These are phyloP conservation scores for Aspergillus tamarii DNA, from an alignment of 2,329 filamentous ascomycete genomes.

Conservation along the genomic window DNA sequence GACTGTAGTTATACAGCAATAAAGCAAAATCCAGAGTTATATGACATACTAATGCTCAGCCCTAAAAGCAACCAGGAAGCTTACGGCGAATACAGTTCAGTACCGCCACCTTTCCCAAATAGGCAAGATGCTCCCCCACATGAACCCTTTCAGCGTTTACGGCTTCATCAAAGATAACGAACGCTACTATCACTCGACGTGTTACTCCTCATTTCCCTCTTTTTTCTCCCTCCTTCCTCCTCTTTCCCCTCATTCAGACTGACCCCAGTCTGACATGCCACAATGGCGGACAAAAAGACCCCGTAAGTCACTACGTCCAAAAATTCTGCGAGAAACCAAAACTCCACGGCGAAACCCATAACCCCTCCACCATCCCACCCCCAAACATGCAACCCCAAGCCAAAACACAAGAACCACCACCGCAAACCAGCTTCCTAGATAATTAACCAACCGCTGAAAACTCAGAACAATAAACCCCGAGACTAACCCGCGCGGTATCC, in stretches of 20 bases:
- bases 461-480: slow-evolving; percentile 30
- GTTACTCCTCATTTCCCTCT: background rate
- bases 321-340: background rate
- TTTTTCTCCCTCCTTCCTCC: background rate
- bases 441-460: slow-evolving; percentile 18
- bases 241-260: background rate
- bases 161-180: slow-evolving; percentile 1
- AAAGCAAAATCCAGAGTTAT: background rate
- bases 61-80: background rate
- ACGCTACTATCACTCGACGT: background rate
- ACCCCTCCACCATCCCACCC: background rate
- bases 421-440: background rate
- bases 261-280: background rate
- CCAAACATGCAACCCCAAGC: background rate
- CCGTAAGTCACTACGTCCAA: slow-evolving; percentile 6
- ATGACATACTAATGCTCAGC: background rate
- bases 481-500: slow-evolving; percentile 52
- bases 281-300: slow-evolving; percentile 1
- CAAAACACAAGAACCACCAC: background rate
- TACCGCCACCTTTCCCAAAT: slow-evolving; percentile 27
- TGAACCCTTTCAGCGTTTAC: background rate
- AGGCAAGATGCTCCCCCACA: slow-evolving; percentile 28
- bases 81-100: background rate
- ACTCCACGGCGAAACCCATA: background rate
- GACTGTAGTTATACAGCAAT: background rate